Conservation (phyloP, 1,284 basidiomycete species). For the Filobasidium uniguttulatum region DNA sequence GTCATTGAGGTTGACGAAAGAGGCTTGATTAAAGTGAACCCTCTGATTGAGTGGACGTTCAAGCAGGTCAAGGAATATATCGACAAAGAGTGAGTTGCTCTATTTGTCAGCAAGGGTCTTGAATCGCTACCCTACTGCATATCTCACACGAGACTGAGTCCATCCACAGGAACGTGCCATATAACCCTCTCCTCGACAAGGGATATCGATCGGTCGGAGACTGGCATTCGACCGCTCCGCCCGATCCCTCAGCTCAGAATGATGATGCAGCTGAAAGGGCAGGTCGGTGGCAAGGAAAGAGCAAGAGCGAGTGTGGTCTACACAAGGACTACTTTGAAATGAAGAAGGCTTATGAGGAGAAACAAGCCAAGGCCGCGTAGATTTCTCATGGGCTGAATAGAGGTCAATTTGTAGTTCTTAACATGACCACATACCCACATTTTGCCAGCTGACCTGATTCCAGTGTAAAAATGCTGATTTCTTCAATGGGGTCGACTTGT, state of each 20-base stretch:
- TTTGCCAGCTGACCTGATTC: too few species aligned
- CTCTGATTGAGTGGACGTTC: constrained; percentile 83
- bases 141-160: neutral
- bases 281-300: constrained; percentile 78
- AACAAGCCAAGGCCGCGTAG: too few species aligned
- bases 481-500: too few species aligned
- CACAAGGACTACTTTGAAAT: constrained; percentile 68
- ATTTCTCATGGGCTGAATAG: too few species aligned
- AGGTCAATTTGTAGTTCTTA: too few species aligned
- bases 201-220: constrained; percentile 94
- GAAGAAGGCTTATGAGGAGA: constrained; percentile 36
- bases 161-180: constrained; percentile 52
- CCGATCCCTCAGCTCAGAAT: constrained; percentile 42
- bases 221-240: constrained; percentile 80
- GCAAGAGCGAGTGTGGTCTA: constrained; percentile 91
- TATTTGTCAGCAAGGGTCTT: neutral
- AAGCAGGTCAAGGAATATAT: constrained; percentile 74
- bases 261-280: constrained; percentile 53
- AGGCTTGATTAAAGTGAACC: constrained; percentile 88
- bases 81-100: constrained; percentile 46
- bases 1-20: constrained; percentile 86
- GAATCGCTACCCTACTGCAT: too few species aligned
- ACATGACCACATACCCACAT: too few species aligned
- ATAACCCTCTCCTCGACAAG: constrained; percentile 73
- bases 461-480: too few species aligned